Percentiles rank a stretch among this genome's conserved stretches.
Conservation (phyloP, 257 asterid genomes). For the Cinchona pubescens region DNA sequence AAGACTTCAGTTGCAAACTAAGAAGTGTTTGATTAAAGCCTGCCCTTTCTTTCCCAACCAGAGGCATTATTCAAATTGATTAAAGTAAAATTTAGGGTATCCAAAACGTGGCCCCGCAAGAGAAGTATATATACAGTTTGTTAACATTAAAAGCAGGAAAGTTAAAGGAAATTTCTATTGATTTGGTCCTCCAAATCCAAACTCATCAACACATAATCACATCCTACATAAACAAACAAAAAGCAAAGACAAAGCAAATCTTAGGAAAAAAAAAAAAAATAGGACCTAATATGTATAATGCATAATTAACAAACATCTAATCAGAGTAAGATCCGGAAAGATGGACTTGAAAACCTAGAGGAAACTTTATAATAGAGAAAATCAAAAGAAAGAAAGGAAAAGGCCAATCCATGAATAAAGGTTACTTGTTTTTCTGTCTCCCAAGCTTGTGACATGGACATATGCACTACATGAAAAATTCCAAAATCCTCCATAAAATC, state of each 20-base stretch:
- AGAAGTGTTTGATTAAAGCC: neutral
- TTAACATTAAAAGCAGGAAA: neutral
- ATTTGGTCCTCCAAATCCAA: conserved; percentile 15
- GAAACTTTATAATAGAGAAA: conserved; percentile 7
- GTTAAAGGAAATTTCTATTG: neutral
- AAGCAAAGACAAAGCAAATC: conserved; percentile 15
- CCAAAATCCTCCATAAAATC: conserved; percentile 17
- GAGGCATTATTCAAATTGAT: neutral
- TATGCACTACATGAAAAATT: conserved; percentile 15
- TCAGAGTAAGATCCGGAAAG: conserved; percentile 13
- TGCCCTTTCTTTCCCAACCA: neutral
- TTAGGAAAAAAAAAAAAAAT: neutral
- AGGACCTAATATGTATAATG: conserved; percentile 3
- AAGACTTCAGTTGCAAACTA: neutral
- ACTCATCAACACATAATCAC: conserved; percentile 10
- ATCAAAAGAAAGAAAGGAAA: conserved; percentile 12
- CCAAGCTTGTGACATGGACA: conserved; percentile 20
- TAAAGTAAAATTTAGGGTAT: neutral
- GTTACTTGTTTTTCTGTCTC: conserved; percentile 26
- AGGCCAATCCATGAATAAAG: conserved; percentile 23
- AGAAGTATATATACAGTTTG: no score
- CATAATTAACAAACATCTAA: conserved; percentile 5
- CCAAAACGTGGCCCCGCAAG: conserved; percentile 11
- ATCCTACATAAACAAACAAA: conserved; percentile 15
- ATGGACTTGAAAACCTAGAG: neutral